phyloP scores from a whole-genome alignment of 768 basidiomycete species.

The Rhizopogon salebrosus region DNA sequence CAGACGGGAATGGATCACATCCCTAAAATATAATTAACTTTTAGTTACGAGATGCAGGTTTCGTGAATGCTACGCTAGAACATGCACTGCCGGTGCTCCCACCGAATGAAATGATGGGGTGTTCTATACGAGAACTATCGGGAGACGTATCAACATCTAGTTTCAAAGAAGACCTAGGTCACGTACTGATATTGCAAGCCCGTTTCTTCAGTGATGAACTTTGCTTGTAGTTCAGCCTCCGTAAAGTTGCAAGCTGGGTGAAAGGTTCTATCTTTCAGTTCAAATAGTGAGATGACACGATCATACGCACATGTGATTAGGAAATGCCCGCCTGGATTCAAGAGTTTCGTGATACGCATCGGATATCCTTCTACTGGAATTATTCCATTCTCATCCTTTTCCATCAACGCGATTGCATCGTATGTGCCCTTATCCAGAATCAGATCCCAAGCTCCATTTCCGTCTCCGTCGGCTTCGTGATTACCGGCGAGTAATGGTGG shows the following conservation, averaged over 20 bases:
- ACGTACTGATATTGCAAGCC: conserved; percentile 63
- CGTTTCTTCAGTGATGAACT: conserved; percentile 43
- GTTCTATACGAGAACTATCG: conserved; percentile 63
- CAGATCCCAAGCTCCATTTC: conserved; percentile 54
- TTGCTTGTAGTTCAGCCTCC: conserved; percentile 60
- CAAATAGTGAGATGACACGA: background rate
- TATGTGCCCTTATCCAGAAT: conserved; percentile 86
- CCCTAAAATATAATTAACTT: conserved; percentile 20
- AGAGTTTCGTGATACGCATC: conserved; percentile 42
- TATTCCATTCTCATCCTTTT: conserved; percentile 48
- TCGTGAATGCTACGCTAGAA: conserved; percentile 69
- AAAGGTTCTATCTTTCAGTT: background rate
- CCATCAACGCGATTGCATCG: conserved; percentile 75
- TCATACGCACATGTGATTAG: conserved; percentile 71
- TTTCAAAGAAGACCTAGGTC: background rate
- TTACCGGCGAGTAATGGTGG: conserved; percentile 30
- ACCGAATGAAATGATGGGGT: conserved; percentile 71
- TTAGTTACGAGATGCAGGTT: conserved; percentile 13
- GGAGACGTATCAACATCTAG: background rate
- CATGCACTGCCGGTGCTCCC: conserved; percentile 69
- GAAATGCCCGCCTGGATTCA: conserved; percentile 66
- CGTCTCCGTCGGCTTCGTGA: conserved; percentile 5
- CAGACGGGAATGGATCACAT: conserved; percentile 58
- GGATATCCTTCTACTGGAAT: conserved; percentile 60
- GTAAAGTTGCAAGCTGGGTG: conserved; percentile 78